Base-by-base conservation (phyloP, 2,329 filamentous ascomycete genomes). In the Talaromyces sp. region DNA sequence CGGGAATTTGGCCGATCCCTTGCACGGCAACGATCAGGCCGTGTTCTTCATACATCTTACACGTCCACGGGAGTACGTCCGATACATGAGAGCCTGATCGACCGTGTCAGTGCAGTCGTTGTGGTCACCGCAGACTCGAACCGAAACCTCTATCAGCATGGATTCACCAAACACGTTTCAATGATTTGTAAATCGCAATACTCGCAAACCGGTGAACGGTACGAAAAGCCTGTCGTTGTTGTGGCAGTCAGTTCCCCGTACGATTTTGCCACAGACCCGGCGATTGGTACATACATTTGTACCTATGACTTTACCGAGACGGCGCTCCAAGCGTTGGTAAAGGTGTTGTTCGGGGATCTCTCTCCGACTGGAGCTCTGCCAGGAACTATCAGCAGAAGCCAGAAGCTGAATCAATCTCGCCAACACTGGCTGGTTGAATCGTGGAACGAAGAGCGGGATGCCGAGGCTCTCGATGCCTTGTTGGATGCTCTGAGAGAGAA, bases 301-400 rank as follows among this genome's bases (percentile, higher is more conserved):
- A 96, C 93, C 0, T 97, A 96, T 73, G 93, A 97, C 77, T 97
- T 96, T 70, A 97, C 93, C 0, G 93, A 97, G 69, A 93, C 90
- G 8, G 92, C 93, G 19, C 85, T 97, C 78, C 88, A 89, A 63
- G 91, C 92, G 1, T 79, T 96, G 4, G 91, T 96, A 19, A 88
- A 91, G 62, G 89, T 91, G 0, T 78, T 97, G 0, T 93, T 93
- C 68, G 93, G 93, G 10, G 91, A 96, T 63, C 73, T 87, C 28
- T 77, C 77, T 1, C 81, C 85, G 0, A 80, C 79, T 7, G 85
- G 85, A 15, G 77, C 79, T 9, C 71, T 87, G 10, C 85, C 85
- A 0, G 85, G 93, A 1, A 93, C 91, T 0, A 84, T 96, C 65
- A 87, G 90, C 61, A 93, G 93, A 75, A 96, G 88, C 72, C 90